A percentile compares a stretch with the other conserved stretches of the same genome.
These are phyloP conservation scores for Didymella lethalis DNA, from an alignment of 2,329 filamentous ascomycete species.

Conservation along the genomic window DNA sequence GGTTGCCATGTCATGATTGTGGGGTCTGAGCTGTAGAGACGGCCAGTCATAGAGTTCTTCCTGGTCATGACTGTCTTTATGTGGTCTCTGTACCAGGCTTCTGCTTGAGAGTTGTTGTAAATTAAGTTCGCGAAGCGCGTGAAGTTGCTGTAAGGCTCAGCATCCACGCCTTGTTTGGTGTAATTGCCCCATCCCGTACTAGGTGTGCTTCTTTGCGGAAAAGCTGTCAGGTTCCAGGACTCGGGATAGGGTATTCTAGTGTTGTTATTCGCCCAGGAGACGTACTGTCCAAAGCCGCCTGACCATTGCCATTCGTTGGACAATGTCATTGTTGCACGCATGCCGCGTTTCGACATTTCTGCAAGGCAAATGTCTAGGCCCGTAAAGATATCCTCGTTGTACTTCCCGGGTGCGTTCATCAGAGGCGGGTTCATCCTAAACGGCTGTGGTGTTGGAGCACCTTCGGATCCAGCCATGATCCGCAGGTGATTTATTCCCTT, in stretches of 20 bases:
- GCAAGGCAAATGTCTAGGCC: constrained; percentile 51
- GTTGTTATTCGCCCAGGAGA: constrained; percentile 50
- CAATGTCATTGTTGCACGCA: constrained; percentile 53
- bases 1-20: constrained; percentile 55
- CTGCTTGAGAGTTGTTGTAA: constrained; percentile 47
- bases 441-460: constrained; percentile 49
- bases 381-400: constrained; percentile 51
- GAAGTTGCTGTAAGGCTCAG: constrained; percentile 42
- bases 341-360: constrained; percentile 52
- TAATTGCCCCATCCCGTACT: constrained; percentile 53
- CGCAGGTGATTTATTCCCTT: constrained; percentile 53
- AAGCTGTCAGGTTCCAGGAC: constrained; percentile 50
- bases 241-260: constrained; percentile 48
- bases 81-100: constrained; percentile 50
- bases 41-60: constrained; percentile 49
- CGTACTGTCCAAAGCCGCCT: constrained; percentile 51
- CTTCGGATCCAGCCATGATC: constrained; percentile 53
- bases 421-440: constrained; percentile 52
- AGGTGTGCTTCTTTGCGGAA: constrained; percentile 45
- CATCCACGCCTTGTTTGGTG: constrained; percentile 46
- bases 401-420: constrained; percentile 48
- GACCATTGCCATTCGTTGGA: constrained; percentile 53
- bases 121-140: constrained; percentile 46
- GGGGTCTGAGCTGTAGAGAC: constrained; percentile 44
- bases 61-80: constrained; percentile 49